Conservation (phyloP, 345 rosid species). For the Aethionema arabicum region DNA sequence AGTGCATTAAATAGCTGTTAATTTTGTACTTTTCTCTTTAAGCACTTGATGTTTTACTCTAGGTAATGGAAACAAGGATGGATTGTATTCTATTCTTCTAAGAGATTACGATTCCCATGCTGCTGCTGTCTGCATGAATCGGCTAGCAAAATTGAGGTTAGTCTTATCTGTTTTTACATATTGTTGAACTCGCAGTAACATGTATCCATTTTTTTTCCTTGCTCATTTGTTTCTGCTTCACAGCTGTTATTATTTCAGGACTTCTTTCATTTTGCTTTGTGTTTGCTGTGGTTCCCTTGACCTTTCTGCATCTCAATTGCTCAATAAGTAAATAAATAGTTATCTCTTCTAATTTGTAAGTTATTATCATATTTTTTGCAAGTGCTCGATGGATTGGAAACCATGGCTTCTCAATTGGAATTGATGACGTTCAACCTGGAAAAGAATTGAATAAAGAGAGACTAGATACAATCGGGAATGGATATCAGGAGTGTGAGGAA, state of each 20-base stretch:
- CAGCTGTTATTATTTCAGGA: constrained; percentile 10
- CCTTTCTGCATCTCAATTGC: constrained; percentile 19
- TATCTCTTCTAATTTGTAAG: constrained; percentile 16
- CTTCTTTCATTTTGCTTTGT: constrained; percentile 19
- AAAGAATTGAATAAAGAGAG: constrained; percentile 44
- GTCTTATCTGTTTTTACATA: constrained; percentile 2
- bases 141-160: constrained; percentile 94
- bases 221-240: constrained; percentile 12
- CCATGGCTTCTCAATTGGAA: constrained; percentile 98
- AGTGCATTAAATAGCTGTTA: constrained; percentile 25
- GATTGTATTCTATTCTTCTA: constrained; percentile 87
- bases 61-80: constrained; percentile 99
- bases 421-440: constrained; percentile 96
- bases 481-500: constrained; percentile 52
- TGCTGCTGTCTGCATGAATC: constrained; percentile 96
- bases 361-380: constrained; percentile 43
- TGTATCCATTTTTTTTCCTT: constrained; percentile 12
- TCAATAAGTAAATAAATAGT: constrained; percentile 1
- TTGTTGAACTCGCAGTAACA: constrained; percentile 16
- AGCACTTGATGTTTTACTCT: constrained; percentile 28
- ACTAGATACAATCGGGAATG: constrained; percentile 39
- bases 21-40: constrained; percentile 3
- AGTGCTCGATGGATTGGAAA: constrained; percentile 99
- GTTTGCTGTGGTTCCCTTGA: constrained; percentile 12
- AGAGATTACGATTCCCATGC: constrained; percentile 92